Evolutionary conservation across 805 yeast species (phyloP).

Genomic region (Metschnikowia picachoensis): DNA sequence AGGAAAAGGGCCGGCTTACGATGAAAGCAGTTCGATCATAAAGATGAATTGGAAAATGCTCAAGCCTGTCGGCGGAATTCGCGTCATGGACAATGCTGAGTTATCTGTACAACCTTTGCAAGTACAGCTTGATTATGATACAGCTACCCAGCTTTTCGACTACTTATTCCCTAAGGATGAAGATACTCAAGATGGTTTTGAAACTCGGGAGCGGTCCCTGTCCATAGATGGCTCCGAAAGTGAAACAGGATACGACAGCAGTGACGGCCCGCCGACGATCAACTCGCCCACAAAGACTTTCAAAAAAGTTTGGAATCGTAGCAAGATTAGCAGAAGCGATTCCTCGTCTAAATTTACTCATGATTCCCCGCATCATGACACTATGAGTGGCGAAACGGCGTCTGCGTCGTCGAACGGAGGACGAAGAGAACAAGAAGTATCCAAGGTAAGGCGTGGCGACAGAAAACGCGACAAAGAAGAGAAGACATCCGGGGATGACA

Average conservation of each 20-base stretch:
- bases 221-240: conserved; percentile 21
- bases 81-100: conserved; percentile 65
- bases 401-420: conserved; percentile 3
- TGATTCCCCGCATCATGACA: not conserved
- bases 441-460: not conserved
- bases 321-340: conserved; percentile 1
- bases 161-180: conserved; percentile 66
- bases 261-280: conserved; percentile 16
- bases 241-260: conserved; percentile 16
- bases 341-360: not conserved
- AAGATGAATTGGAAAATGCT: conserved; percentile 67
- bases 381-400: conserved; percentile 1
- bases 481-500: conserved; percentile 24
- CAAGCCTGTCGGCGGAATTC: conserved; percentile 85
- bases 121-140: conserved; percentile 66
- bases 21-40: conserved; percentile 23
- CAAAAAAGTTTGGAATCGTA: conserved; percentile 2
- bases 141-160: conserved; percentile 57
- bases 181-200: conserved; percentile 23
- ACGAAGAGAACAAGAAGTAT: not conserved
- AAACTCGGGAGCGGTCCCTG: conserved; percentile 17
- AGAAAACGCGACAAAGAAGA: not conserved
- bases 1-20: conserved; percentile 6
- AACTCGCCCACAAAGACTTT: conserved; percentile 4
- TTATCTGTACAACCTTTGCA: conserved; percentile 62